phyloP scores from a whole-genome alignment of 2,329 filamentous ascomycete species.

The Aspergillus proliferans region DNA sequence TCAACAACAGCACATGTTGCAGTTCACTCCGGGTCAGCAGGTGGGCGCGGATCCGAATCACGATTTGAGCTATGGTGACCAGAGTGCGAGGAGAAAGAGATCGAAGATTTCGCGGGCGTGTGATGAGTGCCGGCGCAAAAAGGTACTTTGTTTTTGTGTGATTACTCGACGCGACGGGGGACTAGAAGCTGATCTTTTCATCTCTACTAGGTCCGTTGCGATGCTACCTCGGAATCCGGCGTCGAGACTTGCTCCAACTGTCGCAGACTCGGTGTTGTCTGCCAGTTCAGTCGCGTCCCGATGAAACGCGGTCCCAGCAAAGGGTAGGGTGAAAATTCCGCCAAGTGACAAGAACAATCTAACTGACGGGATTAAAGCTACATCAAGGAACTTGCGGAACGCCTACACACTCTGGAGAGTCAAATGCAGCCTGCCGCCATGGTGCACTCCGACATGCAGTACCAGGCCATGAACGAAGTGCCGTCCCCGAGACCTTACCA shows the following conservation, averaged over 20 bases:
- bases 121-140: constrained; percentile 83
- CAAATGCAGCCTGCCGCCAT: constrained; percentile 52
- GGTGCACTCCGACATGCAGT: constrained; percentile 36
- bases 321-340: constrained; percentile 50
- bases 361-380: constrained; percentile 50
- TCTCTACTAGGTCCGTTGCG: constrained; percentile 63
- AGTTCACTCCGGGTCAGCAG: constrained; percentile 40
- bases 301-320: constrained; percentile 87
- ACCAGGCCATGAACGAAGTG: constrained; percentile 38
- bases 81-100: constrained; percentile 64
- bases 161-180: constrained; percentile 9
- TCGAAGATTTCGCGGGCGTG: constrained; percentile 84
- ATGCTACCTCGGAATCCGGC: constrained; percentile 67
- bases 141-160: constrained; percentile 40
- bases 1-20: constrained; percentile 36
- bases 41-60: constrained; percentile 41
- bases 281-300: constrained; percentile 78
- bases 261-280: constrained; percentile 65
- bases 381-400: constrained; percentile 84
- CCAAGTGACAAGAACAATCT: constrained; percentile 1
- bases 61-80: constrained; percentile 50
- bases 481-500: constrained; percentile 43
- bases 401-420: constrained; percentile 74
- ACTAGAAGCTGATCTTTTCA: constrained; percentile 15
- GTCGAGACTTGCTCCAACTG: constrained; percentile 76